Conservation (phyloP, 2,329 filamentous ascomycete species). For the Xylaria sp. region DNA sequence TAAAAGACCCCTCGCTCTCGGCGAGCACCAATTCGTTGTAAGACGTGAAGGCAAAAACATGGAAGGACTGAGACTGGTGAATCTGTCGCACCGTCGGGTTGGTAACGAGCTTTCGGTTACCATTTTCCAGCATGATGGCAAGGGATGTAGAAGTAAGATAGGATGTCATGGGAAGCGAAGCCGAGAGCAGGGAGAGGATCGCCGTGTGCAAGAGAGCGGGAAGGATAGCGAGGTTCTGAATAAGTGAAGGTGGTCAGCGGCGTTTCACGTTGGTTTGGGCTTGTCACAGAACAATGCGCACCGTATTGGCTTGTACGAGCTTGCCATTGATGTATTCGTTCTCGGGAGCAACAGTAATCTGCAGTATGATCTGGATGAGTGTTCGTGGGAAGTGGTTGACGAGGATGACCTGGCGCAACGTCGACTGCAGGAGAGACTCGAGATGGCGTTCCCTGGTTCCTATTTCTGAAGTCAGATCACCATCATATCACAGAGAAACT, state of each 20-base stretch:
- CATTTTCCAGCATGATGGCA: slow-evolving; percentile 46
- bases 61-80: slow-evolving; percentile 61
- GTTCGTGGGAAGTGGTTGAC: slow-evolving; percentile 70
- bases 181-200: slow-evolving; percentile 72
- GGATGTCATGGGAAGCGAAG: slow-evolving; percentile 71
- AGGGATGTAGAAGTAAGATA: slow-evolving; percentile 63
- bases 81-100: slow-evolving; percentile 61
- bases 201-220: slow-evolving; percentile 78
- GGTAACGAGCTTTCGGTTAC: slow-evolving; percentile 41
- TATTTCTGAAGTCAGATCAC: slow-evolving; percentile 27
- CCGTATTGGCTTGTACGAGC: slow-evolving; percentile 54
- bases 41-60: slow-evolving; percentile 79
- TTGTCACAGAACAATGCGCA: slow-evolving; percentile 36
- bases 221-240: slow-evolving; percentile 70
- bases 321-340: slow-evolving; percentile 60
- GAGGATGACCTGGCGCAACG: slow-evolving; percentile 68
- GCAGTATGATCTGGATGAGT: slow-evolving; percentile 76
- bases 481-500: slow-evolving; percentile 15
- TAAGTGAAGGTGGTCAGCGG: slow-evolving; percentile 21
- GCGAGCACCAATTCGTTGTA: slow-evolving; percentile 66
- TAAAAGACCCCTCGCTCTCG: slow-evolving; percentile 78
- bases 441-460: slow-evolving; percentile 75
- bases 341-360: slow-evolving; percentile 64
- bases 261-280: not conserved
- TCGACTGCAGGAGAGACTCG: slow-evolving; percentile 67